A percentile compares a stretch with the other conserved stretches of the same genome.
Evolutionary conservation across 1,284 basidiomycete genomes (phyloP).

Genomic region (Ganoderma lingzhi): DNA sequence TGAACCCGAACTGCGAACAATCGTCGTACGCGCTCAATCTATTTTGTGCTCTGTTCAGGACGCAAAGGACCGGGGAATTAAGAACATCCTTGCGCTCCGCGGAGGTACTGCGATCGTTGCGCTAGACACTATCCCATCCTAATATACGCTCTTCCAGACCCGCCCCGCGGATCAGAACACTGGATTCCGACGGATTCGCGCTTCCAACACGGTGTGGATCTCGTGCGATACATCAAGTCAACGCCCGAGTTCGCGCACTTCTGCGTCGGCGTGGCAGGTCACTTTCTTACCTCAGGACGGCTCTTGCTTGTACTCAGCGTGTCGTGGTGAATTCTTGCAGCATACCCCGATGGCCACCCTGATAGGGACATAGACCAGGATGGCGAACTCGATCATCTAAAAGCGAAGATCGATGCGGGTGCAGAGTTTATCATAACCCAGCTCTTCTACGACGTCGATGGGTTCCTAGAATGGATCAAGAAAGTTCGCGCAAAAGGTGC

Average conservation of each 20-base stretch:
- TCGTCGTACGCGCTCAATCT: neutral
- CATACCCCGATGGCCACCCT: slow-evolving; percentile 93
- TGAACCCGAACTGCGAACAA: slow-evolving; percentile 7
- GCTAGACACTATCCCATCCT: slow-evolving; percentile 1
- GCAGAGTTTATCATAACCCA: slow-evolving; percentile 98
- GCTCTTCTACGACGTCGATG: slow-evolving; percentile 94
- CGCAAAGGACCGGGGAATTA: slow-evolving; percentile 85
- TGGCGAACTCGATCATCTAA: slow-evolving; percentile 81
- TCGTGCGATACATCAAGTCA: slow-evolving; percentile 90
- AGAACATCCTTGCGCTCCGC: slow-evolving; percentile 92
- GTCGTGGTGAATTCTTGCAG: slow-evolving; percentile 48
- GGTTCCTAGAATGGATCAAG: slow-evolving; percentile 82
- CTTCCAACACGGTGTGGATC: slow-evolving; percentile 90
- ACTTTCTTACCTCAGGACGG: slow-evolving; percentile 18
- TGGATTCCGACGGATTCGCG: slow-evolving; percentile 88
- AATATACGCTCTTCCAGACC: slow-evolving; percentile 60
- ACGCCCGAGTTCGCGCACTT: slow-evolving; percentile 86
- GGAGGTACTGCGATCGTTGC: slow-evolving; percentile 63
- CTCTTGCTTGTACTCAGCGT: slow-evolving; percentile 31
- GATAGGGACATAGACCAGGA: slow-evolving; percentile 72
- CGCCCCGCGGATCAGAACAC: slow-evolving; percentile 92
- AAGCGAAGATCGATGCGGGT: slow-evolving; percentile 93
- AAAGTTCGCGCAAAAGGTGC: slow-evolving; percentile 78
- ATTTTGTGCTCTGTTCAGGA: slow-evolving; percentile 54
- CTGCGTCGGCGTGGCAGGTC: slow-evolving; percentile 92